These are phyloP conservation scores for Citrus mangshanensis DNA, from an alignment of 345 rosid genomes.

Conservation along the genomic window DNA sequence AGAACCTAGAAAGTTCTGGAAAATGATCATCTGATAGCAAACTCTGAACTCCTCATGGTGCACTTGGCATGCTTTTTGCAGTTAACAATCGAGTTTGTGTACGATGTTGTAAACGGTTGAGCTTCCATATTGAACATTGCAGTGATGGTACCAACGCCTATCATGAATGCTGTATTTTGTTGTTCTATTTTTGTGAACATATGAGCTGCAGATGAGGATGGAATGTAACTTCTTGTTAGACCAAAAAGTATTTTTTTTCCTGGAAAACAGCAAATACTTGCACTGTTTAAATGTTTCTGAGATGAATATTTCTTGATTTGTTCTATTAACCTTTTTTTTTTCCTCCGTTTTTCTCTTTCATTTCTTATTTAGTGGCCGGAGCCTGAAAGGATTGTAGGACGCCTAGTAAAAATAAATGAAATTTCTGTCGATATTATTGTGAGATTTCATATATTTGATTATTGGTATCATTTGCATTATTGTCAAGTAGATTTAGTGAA, in stretches of 20 bases:
- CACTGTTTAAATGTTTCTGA: background rate
- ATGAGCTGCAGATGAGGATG: background rate
- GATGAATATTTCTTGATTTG: background rate
- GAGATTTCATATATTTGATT: background rate
- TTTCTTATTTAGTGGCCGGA: too few relatives aligned
- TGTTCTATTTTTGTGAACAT: background rate
- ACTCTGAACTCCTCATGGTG: too few relatives aligned
- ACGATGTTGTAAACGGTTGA: background rate
- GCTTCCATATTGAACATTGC: background rate
- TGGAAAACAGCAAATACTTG: background rate
- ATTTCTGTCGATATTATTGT: too few relatives aligned
- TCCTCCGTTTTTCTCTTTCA: too few relatives aligned
- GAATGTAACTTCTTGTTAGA: background rate
- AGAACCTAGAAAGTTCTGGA: background rate
- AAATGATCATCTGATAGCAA: background rate
- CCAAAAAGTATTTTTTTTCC: too few relatives aligned
- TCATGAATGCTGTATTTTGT: background rate
- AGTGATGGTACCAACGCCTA: background rate
- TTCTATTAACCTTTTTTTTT: background rate
- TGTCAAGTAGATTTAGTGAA: background rate
- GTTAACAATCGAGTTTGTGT: background rate
- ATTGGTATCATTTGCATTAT: background rate
- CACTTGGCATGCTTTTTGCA: background rate
- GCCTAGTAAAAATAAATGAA: too few relatives aligned
- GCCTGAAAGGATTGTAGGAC: too few relatives aligned